Evolutionary conservation across 106 monocot genomes (phyloP).

Genomic region (Chionographis japonica): DNA sequence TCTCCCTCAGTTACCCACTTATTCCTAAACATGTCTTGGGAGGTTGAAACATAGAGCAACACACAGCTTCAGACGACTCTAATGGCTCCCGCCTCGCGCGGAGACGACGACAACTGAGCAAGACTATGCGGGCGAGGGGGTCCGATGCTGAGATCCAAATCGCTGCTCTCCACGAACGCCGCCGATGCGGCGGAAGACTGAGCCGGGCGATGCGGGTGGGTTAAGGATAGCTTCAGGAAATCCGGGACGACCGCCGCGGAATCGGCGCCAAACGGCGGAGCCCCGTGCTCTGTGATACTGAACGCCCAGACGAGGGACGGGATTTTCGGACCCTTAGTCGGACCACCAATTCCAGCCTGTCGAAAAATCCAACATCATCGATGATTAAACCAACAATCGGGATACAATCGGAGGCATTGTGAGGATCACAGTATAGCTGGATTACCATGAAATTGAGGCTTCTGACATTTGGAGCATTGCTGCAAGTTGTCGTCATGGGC

Average conservation of each 20-base stretch:
- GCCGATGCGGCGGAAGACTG: not conserved
- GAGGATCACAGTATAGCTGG: not conserved
- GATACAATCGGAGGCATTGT: no score
- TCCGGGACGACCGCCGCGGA: not conserved
- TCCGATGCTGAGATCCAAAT: conserved; percentile 28
- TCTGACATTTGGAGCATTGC: not conserved
- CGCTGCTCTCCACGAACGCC: not conserved
- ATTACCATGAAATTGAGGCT: not conserved
- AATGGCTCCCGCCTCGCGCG: conserved; percentile 6
- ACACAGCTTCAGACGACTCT: conserved; percentile 11
- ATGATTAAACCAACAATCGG: not conserved
- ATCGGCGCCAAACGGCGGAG: not conserved
- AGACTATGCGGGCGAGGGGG: conserved; percentile 14
- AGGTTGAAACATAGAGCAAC: not conserved
- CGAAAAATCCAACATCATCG: not conserved
- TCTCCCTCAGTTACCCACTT: not conserved
- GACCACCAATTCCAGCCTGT: not conserved
- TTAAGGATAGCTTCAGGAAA: conserved; percentile 11
- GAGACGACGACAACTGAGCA: not conserved
- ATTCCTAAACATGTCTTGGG: conserved; percentile 6
- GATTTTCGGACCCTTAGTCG: no score
- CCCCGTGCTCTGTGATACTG: not conserved
- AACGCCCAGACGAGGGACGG: not conserved
- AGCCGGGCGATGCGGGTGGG: not conserved
- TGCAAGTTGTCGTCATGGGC: not conserved